Evolutionary conservation across 176 grass and related monocot genomes (phyloP).

Genomic region (Carex scoparia): DNA sequence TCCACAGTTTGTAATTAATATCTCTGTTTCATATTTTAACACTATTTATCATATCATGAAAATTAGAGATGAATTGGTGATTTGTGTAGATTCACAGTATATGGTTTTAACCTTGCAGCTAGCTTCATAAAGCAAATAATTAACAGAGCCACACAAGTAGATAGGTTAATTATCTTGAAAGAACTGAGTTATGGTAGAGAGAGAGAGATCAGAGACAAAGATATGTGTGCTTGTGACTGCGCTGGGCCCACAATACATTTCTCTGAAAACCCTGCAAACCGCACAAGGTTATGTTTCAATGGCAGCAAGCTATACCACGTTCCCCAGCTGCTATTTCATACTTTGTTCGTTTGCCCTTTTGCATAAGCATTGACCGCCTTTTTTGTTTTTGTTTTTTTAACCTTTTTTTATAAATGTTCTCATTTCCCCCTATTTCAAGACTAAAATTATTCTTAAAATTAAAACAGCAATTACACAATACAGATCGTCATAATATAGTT

Average conservation of each 20-base stretch:
- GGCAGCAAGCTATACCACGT: background rate
- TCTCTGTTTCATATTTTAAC: background rate
- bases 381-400: background rate
- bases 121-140: too few species aligned
- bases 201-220: constrained; percentile 9
- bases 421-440: background rate
- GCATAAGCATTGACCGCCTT: background rate
- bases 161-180: background rate
- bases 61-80: background rate
- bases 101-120: too few species aligned
- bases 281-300: constrained; percentile 25
- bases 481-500: background rate
- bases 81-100: background rate
- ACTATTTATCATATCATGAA: background rate
- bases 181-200: background rate
- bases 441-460: too few species aligned
- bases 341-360: background rate
- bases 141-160: background rate
- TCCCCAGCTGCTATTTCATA: constrained; percentile 3
- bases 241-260: background rate
- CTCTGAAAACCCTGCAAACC: constrained; percentile 22
- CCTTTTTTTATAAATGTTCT: background rate
- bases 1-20: background rate
- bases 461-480: background rate
- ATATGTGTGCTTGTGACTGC: constrained; percentile 29